Base-by-base conservation (phyloP, 1,139 yeast species). In the Candida sojae region DNA sequence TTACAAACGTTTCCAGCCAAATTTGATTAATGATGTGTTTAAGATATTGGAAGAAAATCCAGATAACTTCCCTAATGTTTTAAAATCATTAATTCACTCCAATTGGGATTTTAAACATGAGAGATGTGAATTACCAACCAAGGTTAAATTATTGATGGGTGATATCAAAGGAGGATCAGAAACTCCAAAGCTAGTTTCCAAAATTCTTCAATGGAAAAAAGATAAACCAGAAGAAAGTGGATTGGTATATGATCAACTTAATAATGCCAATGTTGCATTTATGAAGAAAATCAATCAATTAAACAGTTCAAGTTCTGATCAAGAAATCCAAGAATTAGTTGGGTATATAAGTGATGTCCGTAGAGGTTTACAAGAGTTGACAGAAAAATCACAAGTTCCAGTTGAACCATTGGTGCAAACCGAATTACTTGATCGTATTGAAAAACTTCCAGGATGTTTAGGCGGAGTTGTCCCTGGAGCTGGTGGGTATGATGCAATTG, bases 381-480 rank as follows among this genome's bases (percentile, higher is more conserved):
- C 97, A 0, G 51, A 57, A 2, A 73, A 75, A 38, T 77, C 96
- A 0, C 86, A 86, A 1, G 98, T 96, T 0, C 89, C 87, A n/a
- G 83, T 93, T 46, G 99, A 93, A 65, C 99, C 99, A 0, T 67
- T 64, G 2, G 71, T 77, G 23, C 99, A 95, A 67, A 88, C 97
- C 0, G 50, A 56, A 5, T 70, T 93, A 7, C 68, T 95, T n/a
- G 84, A 93, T 59, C 66, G 70, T 13, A 86, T 95, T 55, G 57
- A 64, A 21, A 46, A 61, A 0, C 55, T 88, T 17, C 72, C 73
- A 0, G 99, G 99, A 10, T 95, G 91, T 38, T 60, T 92, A 23
- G 96, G 97, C 0, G 97, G 97, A 9, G 95, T 93, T 31, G 96
- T 93, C 4, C 99, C 99, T 0, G 99, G 99, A 2, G 99, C 99